These are phyloP conservation scores for Biscogniauxia mediterranea DNA, from an alignment of 2,329 filamentous ascomycete genomes.

Conservation along the genomic window DNA sequence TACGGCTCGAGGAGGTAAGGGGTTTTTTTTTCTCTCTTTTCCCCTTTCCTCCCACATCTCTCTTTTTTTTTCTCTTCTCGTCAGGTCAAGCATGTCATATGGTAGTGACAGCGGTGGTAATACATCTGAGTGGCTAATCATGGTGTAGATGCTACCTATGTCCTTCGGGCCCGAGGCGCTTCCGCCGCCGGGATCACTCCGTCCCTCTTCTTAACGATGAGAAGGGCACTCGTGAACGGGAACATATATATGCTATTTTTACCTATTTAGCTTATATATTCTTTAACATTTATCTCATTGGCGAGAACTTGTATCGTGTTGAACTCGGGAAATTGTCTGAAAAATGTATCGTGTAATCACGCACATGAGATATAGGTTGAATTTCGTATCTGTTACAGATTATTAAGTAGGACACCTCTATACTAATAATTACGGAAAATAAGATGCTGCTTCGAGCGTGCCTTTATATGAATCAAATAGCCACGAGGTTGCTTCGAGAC, in stretches of 20 bases:
- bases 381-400: too few species aligned
- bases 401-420: not conserved
- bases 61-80: too few species aligned
- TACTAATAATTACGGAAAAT: not conserved
- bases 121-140: not conserved
- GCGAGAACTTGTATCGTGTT: too few species aligned
- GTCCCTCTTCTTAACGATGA: constrained; percentile 1
- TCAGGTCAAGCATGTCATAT: too few species aligned
- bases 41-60: too few species aligned
- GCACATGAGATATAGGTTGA: too few species aligned
- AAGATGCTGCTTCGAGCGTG: not conserved
- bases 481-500: not conserved
- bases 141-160: constrained; percentile 59
- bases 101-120: not conserved
- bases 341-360: too few species aligned
- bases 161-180: constrained; percentile 66
- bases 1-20: constrained; percentile 65
- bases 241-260: too few species aligned
- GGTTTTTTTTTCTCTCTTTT: not conserved
- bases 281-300: too few species aligned
- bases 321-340: too few species aligned
- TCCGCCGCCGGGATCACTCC: constrained; percentile 35
- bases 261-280: too few species aligned
- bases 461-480: not conserved
- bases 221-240: not conserved